Evolutionary conservation across 2,329 filamentous ascomycete genomes (phyloP), one percentile per base, ranked within the genome.

Genomic region (Pseudocercospora pini-densiflorae): DNA sequence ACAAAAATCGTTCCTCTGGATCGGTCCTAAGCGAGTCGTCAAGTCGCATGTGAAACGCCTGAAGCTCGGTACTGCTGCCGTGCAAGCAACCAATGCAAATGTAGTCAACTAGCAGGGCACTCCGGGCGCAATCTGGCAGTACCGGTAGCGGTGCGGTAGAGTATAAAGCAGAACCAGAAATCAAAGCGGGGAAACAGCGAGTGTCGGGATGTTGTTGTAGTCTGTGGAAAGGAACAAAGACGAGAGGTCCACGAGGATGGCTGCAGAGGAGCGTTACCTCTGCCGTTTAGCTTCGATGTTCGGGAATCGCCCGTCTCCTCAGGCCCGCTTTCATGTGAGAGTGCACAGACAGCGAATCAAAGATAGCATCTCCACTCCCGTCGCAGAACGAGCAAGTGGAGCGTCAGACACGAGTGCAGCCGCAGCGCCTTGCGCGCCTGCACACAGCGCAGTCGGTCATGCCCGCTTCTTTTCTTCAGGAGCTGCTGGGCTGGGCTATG

Each of bases 31-130:
- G 66, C 57, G 36, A 24, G 36, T 66, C 57, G 63, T 66, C 58
- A 60, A 60, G 47, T 58, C 51, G 66, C 66, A 66, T 66, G 64
- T 68, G 66, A 68, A 58, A 29, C 55, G 66, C 59, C 62, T 61
- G 59, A 61, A 63, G 55, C 40, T 63, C 66, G 66, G 66, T 49
- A 65, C 36, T 57, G 60, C 54, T 57, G 29, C 21, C 45, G 55
- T 58, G 64, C 31, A 57, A 27, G 36, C 54, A 45, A 33, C 29
- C 62, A 59, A 53, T 59, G 53, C 47, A 47, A 53, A 12, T 54
- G 59, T 61, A 29, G 53, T 23, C 55, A 40, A 23, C 16, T 33
- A 31, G 24, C 53, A 55, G 53, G 27, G 29, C n/a, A 19, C 31
- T 40, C 55, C 31, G 29, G 29, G 55, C 55, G 55, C 55, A 58